Percentiles rank a stretch among this genome's conserved stretches.
Evolutionary conservation across 371 early-diverging fungal genomes (phyloP).

Genomic region (Parasitella parasitica): DNA sequence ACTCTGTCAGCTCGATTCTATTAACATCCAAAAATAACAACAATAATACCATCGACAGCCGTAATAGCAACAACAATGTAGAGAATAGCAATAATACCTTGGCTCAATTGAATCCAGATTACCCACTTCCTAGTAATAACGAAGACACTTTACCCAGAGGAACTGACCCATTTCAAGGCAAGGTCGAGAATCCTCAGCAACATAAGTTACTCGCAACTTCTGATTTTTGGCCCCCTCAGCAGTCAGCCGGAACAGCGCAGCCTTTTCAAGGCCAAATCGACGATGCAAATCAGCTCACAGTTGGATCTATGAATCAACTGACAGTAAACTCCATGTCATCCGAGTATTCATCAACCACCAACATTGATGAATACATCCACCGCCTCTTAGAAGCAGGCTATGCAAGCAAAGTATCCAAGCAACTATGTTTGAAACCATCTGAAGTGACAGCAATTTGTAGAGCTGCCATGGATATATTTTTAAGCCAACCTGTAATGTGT

Average conservation of each 20-base stretch:
- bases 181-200: conserved; percentile 36
- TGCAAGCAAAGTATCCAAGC: conserved; percentile 71
- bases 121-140: conserved; percentile 25
- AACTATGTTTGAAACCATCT: conserved; percentile 72
- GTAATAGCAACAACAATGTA: background rate
- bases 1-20: conserved; percentile 48
- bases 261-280: conserved; percentile 9
- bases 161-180: conserved; percentile 28
- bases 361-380: conserved; percentile 84
- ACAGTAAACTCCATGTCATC: conserved; percentile 45
- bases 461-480: conserved; percentile 86
- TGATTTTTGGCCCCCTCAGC: conserved; percentile 40
- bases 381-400: conserved; percentile 81
- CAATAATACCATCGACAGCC: background rate
- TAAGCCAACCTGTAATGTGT: conserved; percentile 76
- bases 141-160: conserved; percentile 8
- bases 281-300: conserved; percentile 43
- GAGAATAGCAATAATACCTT: conserved; percentile 16
- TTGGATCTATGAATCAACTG: conserved; percentile 47
- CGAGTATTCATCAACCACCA: conserved; percentile 35
- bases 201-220: conserved; percentile 37
- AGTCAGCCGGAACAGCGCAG: background rate
- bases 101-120: conserved; percentile 50
- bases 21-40: conserved; percentile 35
- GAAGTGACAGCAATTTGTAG: conserved; percentile 92